phyloP scores from a whole-genome alignment of 176 grass and related monocot species.

The Oropetium thomaeum region DNA sequence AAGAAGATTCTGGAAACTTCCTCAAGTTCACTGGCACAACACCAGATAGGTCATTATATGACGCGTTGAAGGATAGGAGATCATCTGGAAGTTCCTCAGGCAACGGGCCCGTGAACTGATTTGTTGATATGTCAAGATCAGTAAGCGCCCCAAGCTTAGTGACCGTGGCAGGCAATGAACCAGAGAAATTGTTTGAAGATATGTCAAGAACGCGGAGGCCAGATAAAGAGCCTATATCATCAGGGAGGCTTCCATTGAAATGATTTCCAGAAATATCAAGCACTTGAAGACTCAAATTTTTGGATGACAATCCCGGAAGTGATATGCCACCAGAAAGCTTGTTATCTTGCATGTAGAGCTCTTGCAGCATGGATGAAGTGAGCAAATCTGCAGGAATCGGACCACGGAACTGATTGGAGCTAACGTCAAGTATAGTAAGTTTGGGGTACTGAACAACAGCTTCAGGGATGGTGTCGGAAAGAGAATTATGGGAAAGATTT shows the following conservation, averaged over 20 bases:
- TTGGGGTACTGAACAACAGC: slow-evolving; percentile 78
- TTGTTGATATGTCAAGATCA: slow-evolving; percentile 70
- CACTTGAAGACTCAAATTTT: slow-evolving; percentile 63
- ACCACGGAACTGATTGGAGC: slow-evolving; percentile 75
- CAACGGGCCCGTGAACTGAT: slow-evolving; percentile 73
- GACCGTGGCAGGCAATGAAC: slow-evolving; percentile 55
- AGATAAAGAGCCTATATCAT: slow-evolving; percentile 64
- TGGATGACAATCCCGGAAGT: slow-evolving; percentile 52
- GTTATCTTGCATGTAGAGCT: slow-evolving; percentile 75
- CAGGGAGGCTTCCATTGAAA: slow-evolving; percentile 82
- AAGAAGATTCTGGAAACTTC: slow-evolving; percentile 94
- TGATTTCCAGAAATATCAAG: slow-evolving; percentile 83
- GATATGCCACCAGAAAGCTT: slow-evolving; percentile 57
- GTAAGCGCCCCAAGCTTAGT: slow-evolving; percentile 67
- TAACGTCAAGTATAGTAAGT: slow-evolving; percentile 80
- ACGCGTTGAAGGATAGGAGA: slow-evolving; percentile 72
- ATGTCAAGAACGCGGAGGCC: slow-evolving; percentile 70
- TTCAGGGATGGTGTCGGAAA: slow-evolving; percentile 57
- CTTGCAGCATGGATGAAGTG: slow-evolving; percentile 72
- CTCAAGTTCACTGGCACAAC: slow-evolving; percentile 81
- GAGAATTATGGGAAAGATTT: slow-evolving; percentile 80
- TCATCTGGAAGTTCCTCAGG: slow-evolving; percentile 65
- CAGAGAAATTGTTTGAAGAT: slow-evolving; percentile 87
- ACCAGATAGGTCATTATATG: slow-evolving; percentile 94
- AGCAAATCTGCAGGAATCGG: slow-evolving; percentile 60